These are phyloP conservation scores for Anthracocystis panici-leucophaei DNA, from an alignment of 1,284 basidiomycete genomes.

Conservation along the genomic window DNA sequence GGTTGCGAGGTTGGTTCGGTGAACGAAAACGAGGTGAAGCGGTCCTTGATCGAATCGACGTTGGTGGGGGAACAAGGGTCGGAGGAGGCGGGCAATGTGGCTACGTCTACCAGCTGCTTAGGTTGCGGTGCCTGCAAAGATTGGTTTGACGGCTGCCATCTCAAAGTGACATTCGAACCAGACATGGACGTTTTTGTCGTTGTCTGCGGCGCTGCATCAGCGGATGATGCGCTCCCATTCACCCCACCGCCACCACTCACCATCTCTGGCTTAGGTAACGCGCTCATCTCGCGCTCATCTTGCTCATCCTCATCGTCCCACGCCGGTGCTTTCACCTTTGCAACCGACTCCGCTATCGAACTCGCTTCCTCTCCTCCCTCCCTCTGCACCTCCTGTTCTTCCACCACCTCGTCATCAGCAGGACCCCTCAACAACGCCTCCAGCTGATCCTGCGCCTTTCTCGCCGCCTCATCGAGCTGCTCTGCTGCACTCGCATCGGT, in stretches of 20 bases:
- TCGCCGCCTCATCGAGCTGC: slow-evolving; percentile 38
- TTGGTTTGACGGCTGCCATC: background rate
- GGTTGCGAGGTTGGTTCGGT: background rate
- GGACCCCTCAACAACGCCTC: slow-evolving; percentile 47
- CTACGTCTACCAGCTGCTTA: slow-evolving; percentile 20
- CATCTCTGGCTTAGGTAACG: slow-evolving; percentile 31
- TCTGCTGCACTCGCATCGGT: slow-evolving; percentile 36
- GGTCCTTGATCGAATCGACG: slow-evolving; percentile 10
- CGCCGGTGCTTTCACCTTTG: slow-evolving; percentile 41
- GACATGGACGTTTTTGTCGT: background rate
- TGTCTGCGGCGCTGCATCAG: background rate
- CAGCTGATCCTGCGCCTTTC: slow-evolving; percentile 37
- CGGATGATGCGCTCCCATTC: background rate
- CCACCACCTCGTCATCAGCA: background rate
- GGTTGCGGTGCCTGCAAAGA: background rate
- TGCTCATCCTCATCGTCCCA: slow-evolving; percentile 62
- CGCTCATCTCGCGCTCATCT: slow-evolving; percentile 46
- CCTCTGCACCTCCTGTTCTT: slow-evolving; percentile 1
- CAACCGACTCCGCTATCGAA: background rate
- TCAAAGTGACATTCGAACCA: background rate
- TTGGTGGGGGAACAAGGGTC: background rate
- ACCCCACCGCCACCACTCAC: background rate
- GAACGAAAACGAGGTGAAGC: slow-evolving; percentile 9
- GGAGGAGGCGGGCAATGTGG: slow-evolving; percentile 7
- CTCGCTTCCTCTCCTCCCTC: background rate